Conservation (phyloP, 768 basidiomycete species). For the Coprinellus micaceus region DNA sequence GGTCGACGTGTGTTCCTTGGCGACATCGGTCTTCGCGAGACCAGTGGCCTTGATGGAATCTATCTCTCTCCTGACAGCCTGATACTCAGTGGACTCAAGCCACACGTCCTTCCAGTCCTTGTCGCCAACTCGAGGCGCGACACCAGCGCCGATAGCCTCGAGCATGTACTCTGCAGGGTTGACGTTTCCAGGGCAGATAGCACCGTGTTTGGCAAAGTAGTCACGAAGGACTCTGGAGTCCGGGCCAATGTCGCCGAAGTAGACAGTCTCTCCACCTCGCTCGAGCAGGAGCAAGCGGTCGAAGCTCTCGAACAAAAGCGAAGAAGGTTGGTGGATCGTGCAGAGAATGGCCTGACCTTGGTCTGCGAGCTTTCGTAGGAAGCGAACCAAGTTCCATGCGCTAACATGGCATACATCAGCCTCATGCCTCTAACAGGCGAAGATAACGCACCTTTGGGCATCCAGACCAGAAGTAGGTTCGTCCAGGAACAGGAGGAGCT, state of each 20-base stretch:
- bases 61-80: conserved; percentile 41
- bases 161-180: conserved; percentile 53
- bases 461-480: conserved; percentile 44
- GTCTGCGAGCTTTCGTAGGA: conserved; percentile 78
- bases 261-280: conserved; percentile 85
- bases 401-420: conserved; percentile 52
- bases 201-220: conserved; percentile 77
- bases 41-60: conserved; percentile 43
- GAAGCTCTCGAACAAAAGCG: conserved; percentile 83
- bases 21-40: conserved; percentile 37
- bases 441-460: conserved; percentile 32
- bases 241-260: conserved; percentile 84
- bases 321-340: conserved; percentile 87
- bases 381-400: conserved; percentile 79
- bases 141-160: conserved; percentile 19
- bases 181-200: conserved; percentile 66
- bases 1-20: conserved; percentile 39
- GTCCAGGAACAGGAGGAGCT: conserved; percentile 69
- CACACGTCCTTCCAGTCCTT: conserved; percentile 88
- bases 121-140: conserved; percentile 65
- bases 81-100: conserved; percentile 65
- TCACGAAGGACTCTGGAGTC: conserved; percentile 65
- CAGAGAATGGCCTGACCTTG: conserved; percentile 88
- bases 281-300: conserved; percentile 68
- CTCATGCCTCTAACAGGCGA: conserved; percentile 19